Conservation (phyloP, 2,329 filamentous ascomycete species). For the Colletotrichum tabaci region DNA sequence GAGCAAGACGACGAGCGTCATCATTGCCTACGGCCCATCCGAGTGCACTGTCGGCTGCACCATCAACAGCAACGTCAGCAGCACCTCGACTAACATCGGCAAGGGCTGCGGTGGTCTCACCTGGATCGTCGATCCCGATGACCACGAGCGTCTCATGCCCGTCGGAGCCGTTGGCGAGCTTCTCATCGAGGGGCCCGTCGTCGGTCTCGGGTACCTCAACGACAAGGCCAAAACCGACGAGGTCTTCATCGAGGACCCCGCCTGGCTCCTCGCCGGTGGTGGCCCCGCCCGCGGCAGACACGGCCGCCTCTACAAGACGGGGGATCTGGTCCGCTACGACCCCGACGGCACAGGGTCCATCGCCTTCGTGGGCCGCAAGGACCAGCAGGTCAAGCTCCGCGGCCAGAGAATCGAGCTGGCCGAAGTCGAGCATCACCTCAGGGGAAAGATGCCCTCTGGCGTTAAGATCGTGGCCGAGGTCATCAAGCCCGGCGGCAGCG, state of each 20-base stretch:
- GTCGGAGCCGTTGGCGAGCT: slow-evolving; percentile 67
- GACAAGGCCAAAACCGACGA: slow-evolving; percentile 70
- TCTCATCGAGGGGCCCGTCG: slow-evolving; percentile 71
- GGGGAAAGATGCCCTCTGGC: slow-evolving; percentile 58
- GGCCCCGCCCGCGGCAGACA: slow-evolving; percentile 56
- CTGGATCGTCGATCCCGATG: slow-evolving; percentile 67
- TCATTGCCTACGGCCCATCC: slow-evolving; percentile 68
- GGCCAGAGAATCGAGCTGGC: slow-evolving; percentile 76
- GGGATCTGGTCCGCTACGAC: slow-evolving; percentile 71
- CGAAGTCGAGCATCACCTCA: slow-evolving; percentile 66
- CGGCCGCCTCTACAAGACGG: slow-evolving; percentile 71
- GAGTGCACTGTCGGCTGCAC: slow-evolving; percentile 69
- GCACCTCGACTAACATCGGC: slow-evolving; percentile 62
- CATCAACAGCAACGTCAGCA: slow-evolving; percentile 60
- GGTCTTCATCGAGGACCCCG: slow-evolving; percentile 70
- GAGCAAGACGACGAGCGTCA: slow-evolving; percentile 61
- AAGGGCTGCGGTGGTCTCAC: slow-evolving; percentile 62
- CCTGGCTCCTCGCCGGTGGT: slow-evolving; percentile 63
- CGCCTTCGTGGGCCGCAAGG: slow-evolving; percentile 73
- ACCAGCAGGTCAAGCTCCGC: slow-evolving; percentile 77
- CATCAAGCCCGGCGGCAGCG: slow-evolving; percentile 60
- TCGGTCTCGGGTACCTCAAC: slow-evolving; percentile 74
- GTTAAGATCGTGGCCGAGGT: slow-evolving; percentile 64
- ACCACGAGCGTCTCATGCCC: slow-evolving; percentile 62
- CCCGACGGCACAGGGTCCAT: slow-evolving; percentile 68